These are phyloP conservation scores for Phyllosticta paracitricarpa DNA, from an alignment of 2,329 filamentous ascomycete species.

Conservation along the genomic window DNA sequence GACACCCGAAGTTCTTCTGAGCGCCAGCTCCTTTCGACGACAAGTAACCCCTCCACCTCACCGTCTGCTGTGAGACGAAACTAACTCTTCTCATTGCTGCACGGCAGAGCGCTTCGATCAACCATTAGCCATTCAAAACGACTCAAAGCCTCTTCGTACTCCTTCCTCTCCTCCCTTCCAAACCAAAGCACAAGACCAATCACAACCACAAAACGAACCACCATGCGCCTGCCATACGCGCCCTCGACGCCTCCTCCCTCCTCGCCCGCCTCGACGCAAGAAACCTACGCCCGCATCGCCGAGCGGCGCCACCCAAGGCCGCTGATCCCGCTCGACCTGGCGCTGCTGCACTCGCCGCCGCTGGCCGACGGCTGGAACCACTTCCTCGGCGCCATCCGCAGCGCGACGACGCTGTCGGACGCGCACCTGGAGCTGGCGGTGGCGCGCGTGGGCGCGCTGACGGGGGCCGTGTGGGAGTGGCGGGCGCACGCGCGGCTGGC, in stretches of 20 bases:
- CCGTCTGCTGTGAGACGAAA: no score
- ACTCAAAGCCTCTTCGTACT: no score
- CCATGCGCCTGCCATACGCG: slow-evolving; percentile 48
- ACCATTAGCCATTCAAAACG: no score
- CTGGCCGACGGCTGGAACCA: slow-evolving; percentile 51
- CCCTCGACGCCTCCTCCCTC: slow-evolving; percentile 37
- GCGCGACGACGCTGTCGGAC: slow-evolving; percentile 38
- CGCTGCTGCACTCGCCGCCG: slow-evolving; percentile 45
- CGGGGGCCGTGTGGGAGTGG: slow-evolving; percentile 81
- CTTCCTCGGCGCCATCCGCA: slow-evolving; percentile 47
- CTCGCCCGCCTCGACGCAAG: slow-evolving; percentile 34
- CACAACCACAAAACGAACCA: slow-evolving; percentile 3
- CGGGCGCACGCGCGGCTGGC: slow-evolving; percentile 53
- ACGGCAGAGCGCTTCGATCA: no score
- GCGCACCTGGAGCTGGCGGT: slow-evolving; percentile 68
- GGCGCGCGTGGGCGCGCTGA: slow-evolving; percentile 68
- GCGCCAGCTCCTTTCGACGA: no score
- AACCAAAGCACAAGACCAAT: no score
- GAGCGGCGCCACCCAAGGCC: slow-evolving; percentile 40
- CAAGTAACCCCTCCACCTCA: no score
- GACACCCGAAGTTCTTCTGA: no score
- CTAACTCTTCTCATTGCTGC: no score
- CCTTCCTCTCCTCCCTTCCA: no score
- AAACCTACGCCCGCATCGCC: slow-evolving; percentile 43
- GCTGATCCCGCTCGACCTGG: slow-evolving; percentile 45